Conservation (phyloP, 2,329 filamentous ascomycete genomes). For the Colletotrichum coccodes region DNA sequence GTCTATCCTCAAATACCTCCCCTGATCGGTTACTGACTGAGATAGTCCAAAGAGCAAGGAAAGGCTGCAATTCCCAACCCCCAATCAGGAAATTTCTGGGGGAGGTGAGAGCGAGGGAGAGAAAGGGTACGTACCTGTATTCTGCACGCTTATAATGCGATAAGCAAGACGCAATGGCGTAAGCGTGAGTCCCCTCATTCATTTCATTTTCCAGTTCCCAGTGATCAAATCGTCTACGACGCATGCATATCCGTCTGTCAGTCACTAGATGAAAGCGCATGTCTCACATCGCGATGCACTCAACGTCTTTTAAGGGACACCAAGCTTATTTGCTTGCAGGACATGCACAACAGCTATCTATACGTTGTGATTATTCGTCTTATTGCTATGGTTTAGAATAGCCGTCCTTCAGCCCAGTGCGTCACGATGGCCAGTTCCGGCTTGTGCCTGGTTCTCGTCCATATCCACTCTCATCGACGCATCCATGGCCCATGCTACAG, state of each 20-base stretch:
- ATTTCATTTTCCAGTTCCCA: background rate
- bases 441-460: background rate
- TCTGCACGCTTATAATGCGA: background rate
- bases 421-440: background rate
- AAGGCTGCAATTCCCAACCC: background rate
- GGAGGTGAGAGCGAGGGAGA: background rate
- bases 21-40: no score
- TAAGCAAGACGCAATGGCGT: no score
- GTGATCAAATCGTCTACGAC: background rate
- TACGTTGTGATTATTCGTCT: no score
- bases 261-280: background rate
- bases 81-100: conserved; percentile 20
- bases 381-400: no score
- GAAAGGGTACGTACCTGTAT: background rate
- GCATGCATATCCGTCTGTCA: background rate
- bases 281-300: background rate
- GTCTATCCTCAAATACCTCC: background rate
- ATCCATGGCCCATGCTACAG: background rate
- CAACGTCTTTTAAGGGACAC: background rate
- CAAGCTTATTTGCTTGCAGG: background rate
- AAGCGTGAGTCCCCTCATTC: background rate
- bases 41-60: background rate
- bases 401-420: background rate
- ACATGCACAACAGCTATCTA: background rate
- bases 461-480: background rate